Base-by-base conservation (phyloP, 495 filamentous ascomycete species). In the Neurospora tetrasperma region DNA sequence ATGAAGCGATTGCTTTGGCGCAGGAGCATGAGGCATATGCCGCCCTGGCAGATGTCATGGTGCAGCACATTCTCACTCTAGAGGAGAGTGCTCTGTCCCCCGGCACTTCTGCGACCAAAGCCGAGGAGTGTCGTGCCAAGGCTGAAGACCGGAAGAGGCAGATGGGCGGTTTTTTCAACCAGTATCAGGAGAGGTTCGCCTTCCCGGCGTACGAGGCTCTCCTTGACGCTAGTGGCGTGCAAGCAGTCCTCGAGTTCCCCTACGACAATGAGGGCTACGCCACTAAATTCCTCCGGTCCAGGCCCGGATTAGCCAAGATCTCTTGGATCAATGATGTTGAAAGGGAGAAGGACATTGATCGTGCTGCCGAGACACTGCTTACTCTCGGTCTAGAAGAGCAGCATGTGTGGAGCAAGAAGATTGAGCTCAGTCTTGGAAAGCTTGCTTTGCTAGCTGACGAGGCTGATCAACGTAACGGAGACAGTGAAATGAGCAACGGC, bases 241-340 rank as follows among this genome's bases (percentile, higher is more conserved):
- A 89, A 39, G 84, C 85, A 0, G 85, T 98, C 41, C 86, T 99
- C 73, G 86, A 88, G 38, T 90, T 91, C 54, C 85, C 86, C 5
- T 81, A 83, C 59, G 83, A 88, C 73, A 89, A 90, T 74, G 89
- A 90, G 78, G 79, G 83, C 40, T 89, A 88, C 74, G 83, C 94
- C 31, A 97, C 94, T 12, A 84, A 83, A 41, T 98, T 93, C 77
- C 84, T 98, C 62, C 88, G 91, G 41, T 88, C 85, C 39, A 86
- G 90, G 74, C 87, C 88, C 11, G 82, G 88, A 74, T 90, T 92
- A 66, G 88, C 89, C 46, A 92, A 92, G 76, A 80, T 98, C n/a
- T 86, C 90, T 46, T 99, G 96, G 96, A 95, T 99, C 81, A 95
- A 98, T 80, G 94, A 97, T 76, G 88, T 97, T 23, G 82, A 87